Evolutionary conservation across 1,284 basidiomycete genomes (phyloP).

Genomic region (Pyrrhoderma noxium): DNA sequence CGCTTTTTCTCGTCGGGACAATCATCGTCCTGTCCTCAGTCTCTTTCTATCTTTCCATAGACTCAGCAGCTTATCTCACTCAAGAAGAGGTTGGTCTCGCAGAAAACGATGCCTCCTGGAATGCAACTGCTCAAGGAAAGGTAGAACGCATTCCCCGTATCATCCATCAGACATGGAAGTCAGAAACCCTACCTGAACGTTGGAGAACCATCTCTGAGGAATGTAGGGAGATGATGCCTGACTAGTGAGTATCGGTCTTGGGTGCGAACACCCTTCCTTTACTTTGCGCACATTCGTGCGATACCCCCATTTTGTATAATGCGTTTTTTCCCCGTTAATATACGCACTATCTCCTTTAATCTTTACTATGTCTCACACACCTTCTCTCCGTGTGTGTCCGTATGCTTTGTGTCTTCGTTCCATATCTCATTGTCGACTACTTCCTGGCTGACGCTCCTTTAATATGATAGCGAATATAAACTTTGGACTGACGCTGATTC

Average conservation of each 20-base stretch:
- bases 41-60: slow-evolving; percentile 86
- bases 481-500: slow-evolving; percentile 94
- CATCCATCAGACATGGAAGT: slow-evolving; percentile 99
- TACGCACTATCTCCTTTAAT: too few species aligned
- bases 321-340: slow-evolving; percentile 18
- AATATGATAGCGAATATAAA: slow-evolving; percentile 74
- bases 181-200: slow-evolving; percentile 73
- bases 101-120: slow-evolving; percentile 46
- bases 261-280: neutral
- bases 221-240: slow-evolving; percentile 85
- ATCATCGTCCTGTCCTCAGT: slow-evolving; percentile 88
- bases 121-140: slow-evolving; percentile 49
- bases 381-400: too few species aligned
- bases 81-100: slow-evolving; percentile 69
- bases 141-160: slow-evolving; percentile 83
- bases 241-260: slow-evolving; percentile 77
- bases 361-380: too few species aligned
- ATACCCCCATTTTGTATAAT: neutral
- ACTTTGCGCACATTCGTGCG: neutral
- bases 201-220: slow-evolving; percentile 78
- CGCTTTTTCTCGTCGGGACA: slow-evolving; percentile 83
- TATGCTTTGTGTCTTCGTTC: too few species aligned
- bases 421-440: too few species aligned
- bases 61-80: slow-evolving; percentile 68
- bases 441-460: too few species aligned